These are phyloP conservation scores for Fusarium albosuccineum DNA, from an alignment of 2,329 filamentous ascomycete genomes.

Conservation along the genomic window DNA sequence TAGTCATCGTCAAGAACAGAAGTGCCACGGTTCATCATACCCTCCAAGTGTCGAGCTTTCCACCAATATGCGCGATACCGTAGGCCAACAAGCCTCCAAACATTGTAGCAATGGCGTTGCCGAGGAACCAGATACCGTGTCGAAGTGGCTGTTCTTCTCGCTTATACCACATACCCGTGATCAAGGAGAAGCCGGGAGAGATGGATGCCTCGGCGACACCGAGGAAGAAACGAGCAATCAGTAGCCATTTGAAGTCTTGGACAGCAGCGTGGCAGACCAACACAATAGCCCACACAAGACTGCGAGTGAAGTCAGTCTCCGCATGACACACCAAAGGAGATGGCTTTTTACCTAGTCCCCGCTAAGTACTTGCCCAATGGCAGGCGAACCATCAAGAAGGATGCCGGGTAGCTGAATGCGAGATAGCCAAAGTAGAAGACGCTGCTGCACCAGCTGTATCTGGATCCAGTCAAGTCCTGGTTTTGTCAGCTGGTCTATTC, in stretches of 20 bases:
- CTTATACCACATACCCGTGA: constrained; percentile 44
- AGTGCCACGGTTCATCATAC: constrained; percentile 16
- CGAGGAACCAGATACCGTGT: constrained; percentile 43
- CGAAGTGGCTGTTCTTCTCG: constrained; percentile 41
- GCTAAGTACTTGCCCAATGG: constrained; percentile 38
- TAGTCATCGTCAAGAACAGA: background rate
- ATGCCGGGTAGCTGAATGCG: constrained; percentile 41
- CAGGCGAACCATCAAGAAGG: constrained; percentile 40
- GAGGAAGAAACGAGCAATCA: constrained; percentile 38
- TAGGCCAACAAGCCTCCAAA: constrained; percentile 40
- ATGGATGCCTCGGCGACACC: constrained; percentile 43
- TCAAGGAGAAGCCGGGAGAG: constrained; percentile 38
- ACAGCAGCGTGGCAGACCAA: constrained; percentile 39
- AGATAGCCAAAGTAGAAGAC: constrained; percentile 43
- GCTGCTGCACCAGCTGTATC: constrained; percentile 42
- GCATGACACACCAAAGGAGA: fast-evolving
- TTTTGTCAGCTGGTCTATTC: background rate
- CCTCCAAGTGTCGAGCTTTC: constrained; percentile 28
- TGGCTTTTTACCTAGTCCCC: constrained; percentile 21
- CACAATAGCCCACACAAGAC: constrained; percentile 36
- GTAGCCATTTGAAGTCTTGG: constrained; percentile 28
- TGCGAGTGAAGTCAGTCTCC: background rate
- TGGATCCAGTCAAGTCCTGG: constrained; percentile 28
- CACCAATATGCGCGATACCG: constrained; percentile 39
- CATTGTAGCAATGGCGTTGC: constrained; percentile 38